phyloP scores from a whole-genome alignment of 495 filamentous ascomycete genomes.

The Recurvomyces mirabilis region DNA sequence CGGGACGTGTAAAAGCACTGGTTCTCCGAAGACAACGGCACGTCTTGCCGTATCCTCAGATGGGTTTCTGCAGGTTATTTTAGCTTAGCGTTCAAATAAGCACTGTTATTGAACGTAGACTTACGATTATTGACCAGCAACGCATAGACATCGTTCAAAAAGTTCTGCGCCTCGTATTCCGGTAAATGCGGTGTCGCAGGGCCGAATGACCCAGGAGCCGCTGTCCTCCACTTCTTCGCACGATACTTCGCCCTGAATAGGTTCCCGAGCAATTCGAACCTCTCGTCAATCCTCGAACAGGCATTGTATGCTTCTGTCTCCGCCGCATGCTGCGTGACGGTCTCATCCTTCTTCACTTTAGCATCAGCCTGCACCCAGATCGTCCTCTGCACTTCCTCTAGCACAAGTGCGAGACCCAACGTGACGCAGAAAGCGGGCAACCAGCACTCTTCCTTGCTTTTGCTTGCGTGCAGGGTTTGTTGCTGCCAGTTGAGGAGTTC shows the following conservation, averaged over 20 bases:
- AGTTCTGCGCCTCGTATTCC: slow-evolving; percentile 17
- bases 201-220: slow-evolving; percentile 19
- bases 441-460: slow-evolving; percentile 27
- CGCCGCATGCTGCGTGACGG: slow-evolving; percentile 4
- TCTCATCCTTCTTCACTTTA: slow-evolving; percentile 15
- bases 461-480: slow-evolving; percentile 24
- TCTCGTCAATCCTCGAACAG: slow-evolving; percentile 27
- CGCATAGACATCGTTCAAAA: slow-evolving; percentile 21
- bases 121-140: slow-evolving; percentile 29
- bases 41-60: slow-evolving; percentile 19
- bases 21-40: slow-evolving; percentile 23
- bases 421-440: slow-evolving; percentile 28
- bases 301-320: slow-evolving; percentile 18
- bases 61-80: slow-evolving; percentile 22
- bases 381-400: slow-evolving; percentile 31
- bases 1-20: slow-evolving; percentile 29
- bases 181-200: slow-evolving; percentile 18
- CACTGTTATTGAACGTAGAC: slow-evolving; percentile 2
- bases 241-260: slow-evolving; percentile 32
- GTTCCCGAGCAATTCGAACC: slow-evolving; percentile 25
- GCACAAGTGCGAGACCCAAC: slow-evolving; percentile 29
- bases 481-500: slow-evolving; percentile 30
- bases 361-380: slow-evolving; percentile 29
- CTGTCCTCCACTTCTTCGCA: slow-evolving; percentile 25
- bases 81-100: too few relatives aligned